Base-by-base conservation (phyloP, 768 basidiomycete genomes). In the Chiua virens region DNA sequence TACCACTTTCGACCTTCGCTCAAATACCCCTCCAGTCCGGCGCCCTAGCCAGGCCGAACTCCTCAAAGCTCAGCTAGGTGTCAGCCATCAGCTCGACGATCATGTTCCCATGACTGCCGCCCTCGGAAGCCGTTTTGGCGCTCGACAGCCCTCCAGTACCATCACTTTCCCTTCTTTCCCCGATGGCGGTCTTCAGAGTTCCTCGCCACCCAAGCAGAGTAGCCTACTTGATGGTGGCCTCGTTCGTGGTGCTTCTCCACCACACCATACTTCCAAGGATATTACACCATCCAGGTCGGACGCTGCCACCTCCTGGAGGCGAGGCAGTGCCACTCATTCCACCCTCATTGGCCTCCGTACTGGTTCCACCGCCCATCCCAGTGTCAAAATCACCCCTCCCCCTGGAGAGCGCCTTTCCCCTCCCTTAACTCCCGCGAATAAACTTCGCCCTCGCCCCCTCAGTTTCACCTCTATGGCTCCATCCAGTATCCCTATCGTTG, bases 31-130 rank as follows among this genome's bases (percentile, higher is more conserved):
- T 5, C 81, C 86, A 60, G 71, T 79, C 61, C 87, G 89, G 55
- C 85, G 87, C 55, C 77, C 80, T 48, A 82, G 74, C 58, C 88
- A 88, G 64, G 81, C 78, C 14, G 88, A 89, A 52, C 80, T 81
- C 49, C 74, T 85, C 39, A 79, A 79, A 43, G 72, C 83, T 35
- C 85, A 83, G 64, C 73, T 85, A 39, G 79, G 81, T 43, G 70
- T 81, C 47, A 14, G 52, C 60, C 49, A 55, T 59, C 61, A 63
- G 34, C 44, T 65, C 30, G 81, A 84, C 41, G 85, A 86, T 38
- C 80, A 81, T 52, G 75, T 84, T 45, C 89, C 89, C 39, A 89
- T 90, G 90, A 87, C 89, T 25, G 89, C 91, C 42, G 78, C 83
- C 37, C 75, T 90, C 32, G 85, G 83, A 38, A 89, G 89, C 41